Conservation (phyloP, 140 eudicot genomes). For the Anethum foeniculum region DNA sequence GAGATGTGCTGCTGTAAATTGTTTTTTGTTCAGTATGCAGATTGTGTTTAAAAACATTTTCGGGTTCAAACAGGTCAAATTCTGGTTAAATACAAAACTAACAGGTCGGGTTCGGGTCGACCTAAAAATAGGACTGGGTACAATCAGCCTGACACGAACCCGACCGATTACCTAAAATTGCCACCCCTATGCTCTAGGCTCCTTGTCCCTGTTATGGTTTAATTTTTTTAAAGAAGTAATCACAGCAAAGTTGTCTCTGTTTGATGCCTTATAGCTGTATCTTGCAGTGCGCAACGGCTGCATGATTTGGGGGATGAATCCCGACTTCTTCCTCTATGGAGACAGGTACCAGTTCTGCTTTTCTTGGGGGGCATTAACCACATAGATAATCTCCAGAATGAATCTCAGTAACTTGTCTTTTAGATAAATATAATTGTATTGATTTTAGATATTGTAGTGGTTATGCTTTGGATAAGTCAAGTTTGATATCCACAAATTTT, state of each 20-base stretch:
- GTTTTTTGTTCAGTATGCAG: too few species aligned
- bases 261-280: background rate
- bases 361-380: background rate
- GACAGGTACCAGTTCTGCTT: conserved; percentile 52
- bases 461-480: background rate
- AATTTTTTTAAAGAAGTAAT: background rate
- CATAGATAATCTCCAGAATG: background rate
- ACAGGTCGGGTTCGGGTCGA: too few species aligned
- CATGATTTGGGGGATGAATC: conserved; percentile 91
- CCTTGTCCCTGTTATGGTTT: background rate
- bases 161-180: too few species aligned
- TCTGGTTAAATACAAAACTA: too few species aligned
- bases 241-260: background rate
- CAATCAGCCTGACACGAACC: too few species aligned
- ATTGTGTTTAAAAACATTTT: too few species aligned
- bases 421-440: background rate
- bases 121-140: too few species aligned
- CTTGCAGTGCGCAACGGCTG: conserved; percentile 69
- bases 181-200: background rate
- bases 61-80: too few species aligned
- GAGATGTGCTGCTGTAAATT: too few species aligned
- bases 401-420: background rate
- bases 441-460: background rate
- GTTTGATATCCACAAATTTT: background rate
- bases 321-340: conserved; percentile 90